Conservation (phyloP, 768 basidiomycete genomes). For the Paxillus ammoniavirescens region DNA sequence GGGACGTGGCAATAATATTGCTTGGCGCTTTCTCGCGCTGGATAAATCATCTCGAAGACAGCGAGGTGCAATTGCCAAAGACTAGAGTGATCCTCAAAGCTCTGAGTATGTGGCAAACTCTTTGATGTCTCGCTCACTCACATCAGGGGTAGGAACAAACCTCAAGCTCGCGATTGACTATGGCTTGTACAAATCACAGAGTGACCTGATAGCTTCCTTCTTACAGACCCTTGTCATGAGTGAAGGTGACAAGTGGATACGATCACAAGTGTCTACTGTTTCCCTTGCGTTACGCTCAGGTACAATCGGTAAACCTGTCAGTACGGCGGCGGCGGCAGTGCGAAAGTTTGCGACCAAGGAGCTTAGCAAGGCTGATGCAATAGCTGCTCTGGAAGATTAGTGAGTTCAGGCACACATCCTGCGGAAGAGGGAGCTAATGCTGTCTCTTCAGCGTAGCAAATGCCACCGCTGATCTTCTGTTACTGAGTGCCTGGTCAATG, state of each 20-base stretch:
- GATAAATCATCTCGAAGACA: constrained; percentile 85
- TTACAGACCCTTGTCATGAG: constrained; percentile 96
- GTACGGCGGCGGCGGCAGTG: constrained; percentile 71
- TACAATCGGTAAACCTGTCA: constrained; percentile 70
- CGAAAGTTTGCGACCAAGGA: constrained; percentile 86
- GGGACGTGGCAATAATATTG: constrained; percentile 83
- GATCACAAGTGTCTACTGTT: constrained; percentile 63
- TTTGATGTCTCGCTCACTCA: constrained; percentile 73
- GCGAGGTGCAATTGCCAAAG: constrained; percentile 63
- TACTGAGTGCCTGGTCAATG: constrained; percentile 80
- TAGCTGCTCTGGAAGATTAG: constrained; percentile 90
- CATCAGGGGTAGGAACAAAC: constrained; percentile 67
- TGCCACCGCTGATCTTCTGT: constrained; percentile 79
- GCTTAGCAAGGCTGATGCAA: constrained; percentile 71
- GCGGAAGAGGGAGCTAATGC: not conserved
- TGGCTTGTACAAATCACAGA: constrained; percentile 77
- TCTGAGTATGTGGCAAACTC: constrained; percentile 67
- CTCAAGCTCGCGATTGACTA: constrained; percentile 92
- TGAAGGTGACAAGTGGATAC: constrained; percentile 92
- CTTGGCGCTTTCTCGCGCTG: constrained; percentile 90
- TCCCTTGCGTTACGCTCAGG: constrained; percentile 69
- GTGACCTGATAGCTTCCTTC: constrained; percentile 86
- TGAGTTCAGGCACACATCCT: constrained; percentile 38
- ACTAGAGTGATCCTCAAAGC: constrained; percentile 77
- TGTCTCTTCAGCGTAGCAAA: constrained; percentile 67